Evolutionary conservation across 768 basidiomycete genomes (phyloP).

Genomic region (Leccinum variicolor): DNA sequence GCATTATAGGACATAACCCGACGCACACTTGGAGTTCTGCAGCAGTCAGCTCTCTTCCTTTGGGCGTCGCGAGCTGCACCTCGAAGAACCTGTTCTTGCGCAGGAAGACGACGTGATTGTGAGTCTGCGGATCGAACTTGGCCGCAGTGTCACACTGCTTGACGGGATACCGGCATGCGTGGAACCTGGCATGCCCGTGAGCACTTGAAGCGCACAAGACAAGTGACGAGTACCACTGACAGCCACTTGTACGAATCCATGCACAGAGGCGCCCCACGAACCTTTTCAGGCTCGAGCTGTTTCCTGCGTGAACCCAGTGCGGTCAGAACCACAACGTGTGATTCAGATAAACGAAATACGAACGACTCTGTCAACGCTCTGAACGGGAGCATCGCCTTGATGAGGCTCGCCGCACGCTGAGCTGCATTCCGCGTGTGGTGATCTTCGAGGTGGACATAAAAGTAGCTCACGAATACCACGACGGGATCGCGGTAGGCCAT

Average conservation of each 20-base stretch:
- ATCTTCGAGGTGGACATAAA: slow-evolving; percentile 84
- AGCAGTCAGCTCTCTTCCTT: slow-evolving; percentile 70
- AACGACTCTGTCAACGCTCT: slow-evolving; percentile 80
- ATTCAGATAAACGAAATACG: neutral
- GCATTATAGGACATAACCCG: neutral
- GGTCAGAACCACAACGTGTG: neutral
- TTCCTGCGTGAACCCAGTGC: slow-evolving; percentile 40
- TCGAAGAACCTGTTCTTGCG: slow-evolving; percentile 91
- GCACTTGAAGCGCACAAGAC: neutral
- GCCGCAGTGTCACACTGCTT: slow-evolving; percentile 79
- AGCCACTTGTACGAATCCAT: slow-evolving; percentile 97
- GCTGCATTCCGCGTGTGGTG: slow-evolving; percentile 50
- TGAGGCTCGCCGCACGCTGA: slow-evolving; percentile 72
- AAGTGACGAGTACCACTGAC: neutral
- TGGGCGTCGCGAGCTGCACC: slow-evolving; percentile 62
- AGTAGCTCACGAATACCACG: slow-evolving; percentile 92
- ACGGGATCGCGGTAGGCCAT: slow-evolving; percentile 89
- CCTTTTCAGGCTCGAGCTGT: slow-evolving; percentile 84
- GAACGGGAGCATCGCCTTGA: slow-evolving; percentile 87
- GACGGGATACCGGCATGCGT: slow-evolving; percentile 83
- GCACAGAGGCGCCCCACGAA: slow-evolving; percentile 72
- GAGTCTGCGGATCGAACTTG: slow-evolving; percentile 68
- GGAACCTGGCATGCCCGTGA: slow-evolving; percentile 56
- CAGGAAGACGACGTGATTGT: slow-evolving; percentile 89
- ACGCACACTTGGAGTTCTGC: slow-evolving; percentile 76